A percentile compares a stretch with the other conserved stretches of the same genome.
These are phyloP conservation scores for Pseudoscleropodium purum DNA, from an alignment of 225 moss, liverwort and hornwort genomes.

Conservation along the genomic window DNA sequence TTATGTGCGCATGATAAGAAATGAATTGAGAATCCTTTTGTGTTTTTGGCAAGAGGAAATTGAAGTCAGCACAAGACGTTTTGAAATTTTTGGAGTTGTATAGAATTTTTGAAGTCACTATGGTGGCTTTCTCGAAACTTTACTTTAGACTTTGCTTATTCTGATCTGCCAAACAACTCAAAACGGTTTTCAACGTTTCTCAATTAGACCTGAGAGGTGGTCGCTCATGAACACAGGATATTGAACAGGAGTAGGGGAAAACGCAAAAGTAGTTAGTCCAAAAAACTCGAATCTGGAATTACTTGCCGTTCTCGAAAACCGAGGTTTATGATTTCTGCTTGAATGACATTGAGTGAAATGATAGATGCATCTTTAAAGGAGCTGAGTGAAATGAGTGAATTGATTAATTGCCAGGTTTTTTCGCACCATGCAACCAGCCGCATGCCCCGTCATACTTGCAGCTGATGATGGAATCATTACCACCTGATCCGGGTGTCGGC, in stretches of 20 bases:
- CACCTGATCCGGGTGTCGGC: constrained; percentile 62
- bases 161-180: neutral
- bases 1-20: neutral
- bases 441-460: constrained; percentile 73
- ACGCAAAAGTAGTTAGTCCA: neutral
- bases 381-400: neutral
- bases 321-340: neutral
- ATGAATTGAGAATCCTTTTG: neutral
- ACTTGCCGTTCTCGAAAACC: neutral
- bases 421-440: constrained; percentile 92
- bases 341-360: neutral
- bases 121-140: neutral
- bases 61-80: neutral
- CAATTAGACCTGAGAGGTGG: neutral
- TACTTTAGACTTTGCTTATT: neutral
- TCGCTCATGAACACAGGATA: neutral
- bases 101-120: neutral
- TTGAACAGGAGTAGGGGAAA: neutral
- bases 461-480: constrained; percentile 82
- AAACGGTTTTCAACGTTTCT: neutral
- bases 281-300: neutral
- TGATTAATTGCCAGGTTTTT: constrained; percentile 49
- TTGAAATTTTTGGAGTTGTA: neutral
- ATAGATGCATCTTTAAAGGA: neutral
- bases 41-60: neutral